phyloP scores from a whole-genome alignment of 169 alveolate genomes.

The Blepharisma undulans region DNA sequence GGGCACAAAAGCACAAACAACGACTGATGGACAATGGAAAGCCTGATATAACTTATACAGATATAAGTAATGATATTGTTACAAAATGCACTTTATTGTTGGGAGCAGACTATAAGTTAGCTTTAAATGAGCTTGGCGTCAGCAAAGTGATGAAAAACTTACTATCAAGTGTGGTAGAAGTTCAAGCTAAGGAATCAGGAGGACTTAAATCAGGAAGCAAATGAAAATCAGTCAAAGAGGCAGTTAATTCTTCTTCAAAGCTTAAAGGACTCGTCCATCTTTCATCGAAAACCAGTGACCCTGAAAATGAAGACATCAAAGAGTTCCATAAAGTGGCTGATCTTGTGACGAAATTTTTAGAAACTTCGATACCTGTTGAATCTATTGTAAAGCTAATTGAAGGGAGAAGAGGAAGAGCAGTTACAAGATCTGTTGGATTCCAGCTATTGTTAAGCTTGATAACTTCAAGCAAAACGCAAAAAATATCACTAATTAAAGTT shows the following conservation, averaged over 20 bases:
- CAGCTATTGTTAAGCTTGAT: background rate
- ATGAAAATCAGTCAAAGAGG: background rate
- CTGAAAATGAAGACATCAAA: background rate
- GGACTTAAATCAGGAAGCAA: background rate
- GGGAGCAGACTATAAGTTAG: background rate
- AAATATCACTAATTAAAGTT: background rate
- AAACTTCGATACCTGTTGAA: background rate
- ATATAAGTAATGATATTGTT: conserved; percentile 18
- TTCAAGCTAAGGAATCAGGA: background rate
- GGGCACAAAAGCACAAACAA: conserved; percentile 40
- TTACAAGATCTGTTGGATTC: conserved; percentile 32
- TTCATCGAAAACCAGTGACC: background rate
- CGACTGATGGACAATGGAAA: conserved; percentile 26
- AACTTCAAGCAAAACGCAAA: background rate
- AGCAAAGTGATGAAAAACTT: conserved; percentile 25
- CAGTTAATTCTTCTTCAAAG: background rate
- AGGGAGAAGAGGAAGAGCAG: background rate
- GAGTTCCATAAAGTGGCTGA: background rate
- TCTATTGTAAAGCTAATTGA: background rate
- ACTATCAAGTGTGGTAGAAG: background rate
- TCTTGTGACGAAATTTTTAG: conserved; percentile 1
- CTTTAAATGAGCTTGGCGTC: conserved; percentile 32
- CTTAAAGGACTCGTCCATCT: background rate
- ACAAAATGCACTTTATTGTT: conserved; percentile 25
- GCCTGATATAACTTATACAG: conserved; percentile 1